Conservation (phyloP, 2,329 filamentous ascomycete genomes). For the Chaetomiaceae sp. region DNA sequence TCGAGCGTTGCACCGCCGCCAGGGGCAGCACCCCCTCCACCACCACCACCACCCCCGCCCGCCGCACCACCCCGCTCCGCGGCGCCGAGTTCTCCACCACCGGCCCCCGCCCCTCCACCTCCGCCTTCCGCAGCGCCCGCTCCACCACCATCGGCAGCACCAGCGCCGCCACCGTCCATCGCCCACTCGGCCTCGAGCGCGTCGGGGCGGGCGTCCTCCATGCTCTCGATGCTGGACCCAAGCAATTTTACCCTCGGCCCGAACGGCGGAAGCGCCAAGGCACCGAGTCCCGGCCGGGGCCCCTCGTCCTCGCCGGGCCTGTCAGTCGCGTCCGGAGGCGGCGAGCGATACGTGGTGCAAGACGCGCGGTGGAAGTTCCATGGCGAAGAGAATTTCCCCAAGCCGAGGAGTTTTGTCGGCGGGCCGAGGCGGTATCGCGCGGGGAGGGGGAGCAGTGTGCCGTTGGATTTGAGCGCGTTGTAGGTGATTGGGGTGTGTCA, state of each 20-base stretch:
- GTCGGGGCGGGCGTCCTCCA: conserved; percentile 38
- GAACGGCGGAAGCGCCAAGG: conserved; percentile 52
- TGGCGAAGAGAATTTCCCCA: conserved; percentile 74
- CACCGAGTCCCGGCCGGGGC: conserved; percentile 43
- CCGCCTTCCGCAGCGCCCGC: conserved; percentile 40
- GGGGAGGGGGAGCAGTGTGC: conserved; percentile 89
- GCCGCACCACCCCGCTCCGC: conserved; percentile 30
- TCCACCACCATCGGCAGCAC: conserved; percentile 37
- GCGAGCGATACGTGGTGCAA: conserved; percentile 55
- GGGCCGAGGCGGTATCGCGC: conserved; percentile 77
- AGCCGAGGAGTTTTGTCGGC: conserved; percentile 76
- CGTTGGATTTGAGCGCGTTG: conserved; percentile 70
- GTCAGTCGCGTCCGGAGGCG: not conserved
- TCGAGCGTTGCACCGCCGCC: conserved; percentile 28
- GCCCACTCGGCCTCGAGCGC: conserved; percentile 28
- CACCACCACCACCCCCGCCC: conserved; percentile 36
- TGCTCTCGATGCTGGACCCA: conserved; percentile 66
- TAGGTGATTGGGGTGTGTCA: conserved; percentile 19
- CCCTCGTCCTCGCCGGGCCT: conserved; percentile 30
- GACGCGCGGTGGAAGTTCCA: conserved; percentile 86
- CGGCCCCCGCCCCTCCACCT: conserved; percentile 39
- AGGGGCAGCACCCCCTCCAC: conserved; percentile 35
- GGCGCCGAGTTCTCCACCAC: conserved; percentile 21
- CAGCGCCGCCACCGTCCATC: conserved; percentile 34
- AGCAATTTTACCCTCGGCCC: conserved; percentile 69